Evolutionary conservation across 495 filamentous ascomycete species (phyloP).

Genomic region (Cercophora samala): DNA sequence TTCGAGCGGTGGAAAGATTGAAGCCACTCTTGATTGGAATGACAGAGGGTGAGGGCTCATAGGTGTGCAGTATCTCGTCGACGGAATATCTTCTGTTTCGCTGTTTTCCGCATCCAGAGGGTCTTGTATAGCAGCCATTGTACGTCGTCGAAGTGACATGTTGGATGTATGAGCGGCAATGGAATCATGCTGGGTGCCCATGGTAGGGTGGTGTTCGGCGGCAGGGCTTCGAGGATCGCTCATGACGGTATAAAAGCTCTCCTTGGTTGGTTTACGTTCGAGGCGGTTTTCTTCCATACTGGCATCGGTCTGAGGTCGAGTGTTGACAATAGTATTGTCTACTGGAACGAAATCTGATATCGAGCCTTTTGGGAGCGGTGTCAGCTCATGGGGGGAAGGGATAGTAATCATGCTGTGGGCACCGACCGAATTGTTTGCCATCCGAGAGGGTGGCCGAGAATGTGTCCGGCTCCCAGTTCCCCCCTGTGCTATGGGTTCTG

Average conservation of each 20-base stretch:
- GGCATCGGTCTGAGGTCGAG: not conserved
- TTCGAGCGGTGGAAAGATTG: conserved; percentile 1
- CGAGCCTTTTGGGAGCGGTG: conserved; percentile 16
- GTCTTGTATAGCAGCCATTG: not conserved
- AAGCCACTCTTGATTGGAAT: not conserved
- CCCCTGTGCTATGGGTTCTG: not conserved
- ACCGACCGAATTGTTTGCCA: conserved; percentile 18
- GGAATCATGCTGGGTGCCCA: not conserved
- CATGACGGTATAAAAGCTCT: conserved; percentile 13
- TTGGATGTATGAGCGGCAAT: not conserved
- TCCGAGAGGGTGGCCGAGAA: not conserved
- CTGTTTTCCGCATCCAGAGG: not conserved
- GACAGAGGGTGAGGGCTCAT: not conserved
- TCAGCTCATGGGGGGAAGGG: conserved; percentile 19
- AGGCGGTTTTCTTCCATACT: not conserved
- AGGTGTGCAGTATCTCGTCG: not conserved
- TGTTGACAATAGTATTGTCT: not conserved
- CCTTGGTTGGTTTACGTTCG: not conserved
- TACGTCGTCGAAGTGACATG: not conserved
- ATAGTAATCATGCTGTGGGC: conserved; percentile 11
- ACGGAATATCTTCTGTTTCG: not conserved
- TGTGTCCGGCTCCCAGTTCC: not conserved
- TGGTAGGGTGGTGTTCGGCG: not conserved
- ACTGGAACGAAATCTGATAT: not conserved
- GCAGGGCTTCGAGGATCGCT: conserved; percentile 6